phyloP scores from a whole-genome alignment of 441 rosid species.

The Aleurites moluccanus region DNA sequence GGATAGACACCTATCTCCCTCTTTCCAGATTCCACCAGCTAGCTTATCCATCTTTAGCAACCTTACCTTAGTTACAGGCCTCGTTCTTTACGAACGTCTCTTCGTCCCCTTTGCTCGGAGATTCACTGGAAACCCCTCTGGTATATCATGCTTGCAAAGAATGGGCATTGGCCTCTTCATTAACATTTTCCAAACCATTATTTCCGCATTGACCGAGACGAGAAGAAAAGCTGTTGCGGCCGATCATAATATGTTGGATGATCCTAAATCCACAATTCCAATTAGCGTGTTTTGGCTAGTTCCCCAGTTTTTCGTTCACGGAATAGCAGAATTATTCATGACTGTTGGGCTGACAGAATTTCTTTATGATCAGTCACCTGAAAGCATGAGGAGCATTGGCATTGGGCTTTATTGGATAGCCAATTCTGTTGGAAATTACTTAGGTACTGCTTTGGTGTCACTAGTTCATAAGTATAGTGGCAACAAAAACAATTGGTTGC shows the following conservation, averaged over 20 bases:
- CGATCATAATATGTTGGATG: slow-evolving; percentile 32
- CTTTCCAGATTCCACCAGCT: slow-evolving; percentile 63
- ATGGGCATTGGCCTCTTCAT: slow-evolving; percentile 51
- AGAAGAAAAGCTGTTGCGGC: slow-evolving; percentile 49
- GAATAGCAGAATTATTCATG: slow-evolving; percentile 49
- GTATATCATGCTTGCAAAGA: slow-evolving; percentile 56
- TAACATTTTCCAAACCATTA: slow-evolving; percentile 42
- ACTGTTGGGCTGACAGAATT: slow-evolving; percentile 56
- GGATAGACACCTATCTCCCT: slow-evolving; percentile 48
- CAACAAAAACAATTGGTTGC: slow-evolving; percentile 47
- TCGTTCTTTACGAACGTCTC: slow-evolving; percentile 49
- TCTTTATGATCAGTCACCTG: slow-evolving; percentile 62
- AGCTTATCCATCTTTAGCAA: slow-evolving; percentile 45
- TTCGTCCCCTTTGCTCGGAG: slow-evolving; percentile 46
- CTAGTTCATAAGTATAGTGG: slow-evolving; percentile 50
- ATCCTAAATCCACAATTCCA: slow-evolving; percentile 41
- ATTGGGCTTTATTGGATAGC: slow-evolving; percentile 47
- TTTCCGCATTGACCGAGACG: slow-evolving; percentile 42
- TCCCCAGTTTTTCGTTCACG: slow-evolving; percentile 55
- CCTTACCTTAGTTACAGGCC: slow-evolving; percentile 41
- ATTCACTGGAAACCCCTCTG: slow-evolving; percentile 47
- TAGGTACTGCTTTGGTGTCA: slow-evolving; percentile 50
- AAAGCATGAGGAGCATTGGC: slow-evolving; percentile 69
- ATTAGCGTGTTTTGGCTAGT: slow-evolving; percentile 59
- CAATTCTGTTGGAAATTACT: slow-evolving; percentile 40